Base-by-base conservation (phyloP, 805 yeast species). In the Candida wancherniae region DNA sequence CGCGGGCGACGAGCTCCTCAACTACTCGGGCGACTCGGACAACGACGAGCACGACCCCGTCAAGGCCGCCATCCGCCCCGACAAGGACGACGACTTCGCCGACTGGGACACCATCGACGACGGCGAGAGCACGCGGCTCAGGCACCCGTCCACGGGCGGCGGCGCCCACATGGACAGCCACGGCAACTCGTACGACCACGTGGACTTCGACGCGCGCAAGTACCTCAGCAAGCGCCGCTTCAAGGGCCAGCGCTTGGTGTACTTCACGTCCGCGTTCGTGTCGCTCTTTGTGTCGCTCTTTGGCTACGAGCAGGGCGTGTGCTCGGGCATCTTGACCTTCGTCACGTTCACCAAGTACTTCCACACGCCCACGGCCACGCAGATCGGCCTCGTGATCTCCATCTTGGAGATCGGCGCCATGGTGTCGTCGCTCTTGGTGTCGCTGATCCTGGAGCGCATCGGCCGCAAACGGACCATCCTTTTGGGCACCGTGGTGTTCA, bases 241-340 rank as follows among this genome's bases (percentile, higher is more conserved):
- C 45, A 65, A 64, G 43, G 71, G 71, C 17, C 60, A 47, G 26
- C 41, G 51, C 23, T 44, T 65, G 29, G 69, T 65, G 14, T 64
- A 65, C 42, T 63, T 63, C 48, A 65, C 69, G 6, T 61, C 69
- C 3, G 70, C 66, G 5, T 65, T 64, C 40, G 69, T 65, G 6
- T 64, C 70, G 28, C 44, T 64, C 10, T 64, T 64, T 35, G 69
- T 64, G 10, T 61, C 68, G 22, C 37, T 45, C 9, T 45, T 45
- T 12, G 50, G 50, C 8, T 45, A 45, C 45, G 69, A 64, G 38
- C 71, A 87, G 58, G 96, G 96, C 36, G 94, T 86, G 28, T 84
- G 88, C 75, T 77, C 87, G 27, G 94, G 95, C 3, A 76, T 88
- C 26, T 63, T 88, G 31, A 82, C 92, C 2, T 86, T 83, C 29